These are phyloP conservation scores for Apocynum venetum DNA, from an alignment of 257 asterid species.

Conservation along the genomic window DNA sequence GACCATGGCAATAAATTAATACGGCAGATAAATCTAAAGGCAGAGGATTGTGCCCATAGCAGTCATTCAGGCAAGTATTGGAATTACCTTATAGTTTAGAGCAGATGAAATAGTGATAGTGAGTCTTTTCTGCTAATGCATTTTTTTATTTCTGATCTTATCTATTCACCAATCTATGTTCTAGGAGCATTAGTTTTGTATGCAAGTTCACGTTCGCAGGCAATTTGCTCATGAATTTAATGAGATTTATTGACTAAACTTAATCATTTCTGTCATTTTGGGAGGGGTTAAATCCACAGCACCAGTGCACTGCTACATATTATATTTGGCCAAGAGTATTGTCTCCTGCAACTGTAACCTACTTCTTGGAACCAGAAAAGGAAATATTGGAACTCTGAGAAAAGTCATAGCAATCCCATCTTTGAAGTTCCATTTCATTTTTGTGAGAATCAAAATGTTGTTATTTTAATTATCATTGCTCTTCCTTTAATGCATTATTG, in stretches of 20 bases:
- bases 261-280: not conserved
- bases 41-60: conserved; percentile 52
- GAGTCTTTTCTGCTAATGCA: not conserved
- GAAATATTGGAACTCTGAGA: not conserved
- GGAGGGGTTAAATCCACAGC: not conserved
- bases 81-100: not conserved
- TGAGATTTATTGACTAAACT: not conserved
- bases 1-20: conserved; percentile 63
- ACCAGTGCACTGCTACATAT: not conserved
- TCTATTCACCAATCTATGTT: not conserved
- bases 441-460: not conserved
- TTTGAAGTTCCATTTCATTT: not conserved
- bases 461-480: not conserved
- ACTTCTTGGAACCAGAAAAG: not conserved
- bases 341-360: not conserved
- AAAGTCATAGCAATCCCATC: not conserved
- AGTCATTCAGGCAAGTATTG: conserved; percentile 55
- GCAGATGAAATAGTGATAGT: not conserved
- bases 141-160: not conserved
- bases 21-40: conserved; percentile 64
- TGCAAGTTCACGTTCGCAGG: not conserved
- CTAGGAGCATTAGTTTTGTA: not conserved
- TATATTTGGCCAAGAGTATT: not conserved
- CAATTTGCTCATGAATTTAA: not conserved
- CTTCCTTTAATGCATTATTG: not conserved